Evolutionary conservation across 257 asterid species (phyloP), one percentile per base, ranked within the genome.

Genomic region (Solanum dulcamara): DNA sequence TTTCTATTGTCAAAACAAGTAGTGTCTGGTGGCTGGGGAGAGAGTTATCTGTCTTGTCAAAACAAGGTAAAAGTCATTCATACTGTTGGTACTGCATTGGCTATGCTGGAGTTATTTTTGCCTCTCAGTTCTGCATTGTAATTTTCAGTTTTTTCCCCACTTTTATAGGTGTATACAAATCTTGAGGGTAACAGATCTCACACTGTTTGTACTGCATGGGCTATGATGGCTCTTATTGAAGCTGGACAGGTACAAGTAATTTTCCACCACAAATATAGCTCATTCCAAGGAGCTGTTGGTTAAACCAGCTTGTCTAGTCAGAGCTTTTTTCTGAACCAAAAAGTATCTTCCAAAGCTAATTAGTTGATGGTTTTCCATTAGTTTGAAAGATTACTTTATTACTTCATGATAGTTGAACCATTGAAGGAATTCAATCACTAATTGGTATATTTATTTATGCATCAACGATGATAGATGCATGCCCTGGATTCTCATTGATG

Each of bases 21-120:
- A 74, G 91, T 94, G 83, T 94, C 94, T 55, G 99, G 98, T 85
- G 98, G 98, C 80, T 96, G 99, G 98, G 99, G 99, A 51, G 98
- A 94, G 91, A 94, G 98, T 90, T 96, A 96, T 80, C 93, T 94
- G 82, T 94, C 99, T 70, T 93, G 97, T 86, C 96, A 94, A 90
- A 90, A 95, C 92, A 92, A 94, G 99, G 98, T 96, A 87, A 79
- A 40, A 48, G 38, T 81, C 18, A 70, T 37, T 70, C 80, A 70
- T 37, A 37, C 79, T n/a, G n/a, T n/a, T n/a, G n/a, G n/a, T n/a
- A n/a, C n/a, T n/a, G n/a, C n/a, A n/a, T n/a, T n/a, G n/a, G n/a
- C n/a, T n/a, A n/a, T n/a, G n/a, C 17, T 20, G 79, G 60, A 32
- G 70, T 51, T 51, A 51, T 60, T 53, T 20, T n/a, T 30, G 42